Evolutionary conservation across 805 yeast species (phyloP).

Genomic region (Yamadazyma tumulicola): DNA sequence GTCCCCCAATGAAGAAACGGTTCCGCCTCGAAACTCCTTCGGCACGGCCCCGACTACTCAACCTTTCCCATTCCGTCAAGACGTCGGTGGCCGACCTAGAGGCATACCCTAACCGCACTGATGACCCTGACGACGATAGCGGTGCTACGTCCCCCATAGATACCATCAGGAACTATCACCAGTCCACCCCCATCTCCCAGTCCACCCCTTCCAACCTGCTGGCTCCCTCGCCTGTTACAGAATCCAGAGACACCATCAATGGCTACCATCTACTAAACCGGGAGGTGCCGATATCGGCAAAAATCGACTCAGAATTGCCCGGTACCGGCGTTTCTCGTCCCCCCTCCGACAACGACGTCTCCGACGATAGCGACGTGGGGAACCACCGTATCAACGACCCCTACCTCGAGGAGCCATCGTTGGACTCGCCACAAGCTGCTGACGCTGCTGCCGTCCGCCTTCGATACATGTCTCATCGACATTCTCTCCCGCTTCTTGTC

Average conservation of each 20-base stretch:
- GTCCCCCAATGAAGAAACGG: conserved; percentile 40
- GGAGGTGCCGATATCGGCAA: conserved; percentile 20
- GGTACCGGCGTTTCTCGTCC: too few species aligned
- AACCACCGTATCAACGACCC: conserved; percentile 13
- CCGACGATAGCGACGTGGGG: conserved; percentile 2
- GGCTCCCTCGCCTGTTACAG: conserved; percentile 12
- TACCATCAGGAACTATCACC: conserved; percentile 9
- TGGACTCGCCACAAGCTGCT: not conserved
- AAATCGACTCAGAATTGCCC: conserved; percentile 30
- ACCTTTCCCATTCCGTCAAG: conserved; percentile 30
- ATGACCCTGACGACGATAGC: conserved; percentile 8
- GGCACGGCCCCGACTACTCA: conserved; percentile 21
- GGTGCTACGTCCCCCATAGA: conserved; percentile 11
- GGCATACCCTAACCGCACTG: conserved; percentile 8
- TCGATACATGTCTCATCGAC: conserved; percentile 5
- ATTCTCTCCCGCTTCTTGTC: conserved; percentile 12
- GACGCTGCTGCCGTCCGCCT: conserved; percentile 1
- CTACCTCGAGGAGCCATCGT: conserved; percentile 13
- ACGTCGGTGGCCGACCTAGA: conserved; percentile 17
- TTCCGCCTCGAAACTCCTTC: conserved; percentile 20
- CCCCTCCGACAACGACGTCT: conserved; percentile 4
- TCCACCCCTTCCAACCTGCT: conserved; percentile 42
- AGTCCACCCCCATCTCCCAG: conserved; percentile 39
- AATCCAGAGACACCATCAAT: conserved; percentile 5
- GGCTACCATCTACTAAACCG: conserved; percentile 11